These are phyloP conservation scores for Hanseniaspora osmophila DNA, from an alignment of 805 yeast species.

Conservation along the genomic window DNA sequence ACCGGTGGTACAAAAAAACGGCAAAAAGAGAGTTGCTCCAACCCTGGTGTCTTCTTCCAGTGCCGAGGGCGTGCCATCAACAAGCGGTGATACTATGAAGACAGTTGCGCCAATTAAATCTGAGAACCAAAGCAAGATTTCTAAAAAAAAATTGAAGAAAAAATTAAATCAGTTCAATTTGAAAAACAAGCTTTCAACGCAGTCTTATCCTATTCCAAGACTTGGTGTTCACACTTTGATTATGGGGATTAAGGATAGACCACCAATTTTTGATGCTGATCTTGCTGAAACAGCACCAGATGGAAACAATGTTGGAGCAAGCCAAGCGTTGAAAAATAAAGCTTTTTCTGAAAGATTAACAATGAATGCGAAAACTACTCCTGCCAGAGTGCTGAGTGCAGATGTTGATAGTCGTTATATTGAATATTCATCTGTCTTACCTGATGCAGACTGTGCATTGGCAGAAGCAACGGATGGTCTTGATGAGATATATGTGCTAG, in stretches of 20 bases:
- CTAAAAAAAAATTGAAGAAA: background rate
- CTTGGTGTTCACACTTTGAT: slow-evolving; percentile 53
- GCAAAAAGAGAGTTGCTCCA: slow-evolving; percentile 66
- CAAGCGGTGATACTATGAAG: too few relatives aligned
- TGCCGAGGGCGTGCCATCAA: too few relatives aligned
- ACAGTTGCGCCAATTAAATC: background rate
- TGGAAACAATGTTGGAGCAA: slow-evolving; percentile 18
- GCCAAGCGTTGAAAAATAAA: slow-evolving; percentile 22
- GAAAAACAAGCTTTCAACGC: slow-evolving; percentile 9
- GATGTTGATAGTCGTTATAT: slow-evolving; percentile 18
- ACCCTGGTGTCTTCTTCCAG: slow-evolving; percentile 38
- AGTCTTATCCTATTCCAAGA: slow-evolving; percentile 42
- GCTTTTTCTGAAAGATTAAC: slow-evolving; percentile 24
- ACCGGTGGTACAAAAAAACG: slow-evolving; percentile 57
- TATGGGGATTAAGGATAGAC: slow-evolving; percentile 35
- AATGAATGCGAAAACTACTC: slow-evolving; percentile 15
- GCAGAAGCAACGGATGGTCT: slow-evolving; percentile 20
- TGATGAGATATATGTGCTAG: slow-evolving; percentile 18
- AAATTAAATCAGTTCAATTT: background rate
- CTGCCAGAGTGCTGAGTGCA: slow-evolving; percentile 18
- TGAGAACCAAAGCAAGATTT: background rate
- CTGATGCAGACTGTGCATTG: slow-evolving; percentile 20
- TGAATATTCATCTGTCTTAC: slow-evolving; percentile 15
- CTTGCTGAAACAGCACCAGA: slow-evolving; percentile 38
- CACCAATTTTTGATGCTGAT: slow-evolving; percentile 8